A percentile compares a stretch with the other conserved stretches of the same genome.
Evolutionary conservation across 192 early-diverging fungal genomes (phyloP).

Genomic region (Backusella macrospora): DNA sequence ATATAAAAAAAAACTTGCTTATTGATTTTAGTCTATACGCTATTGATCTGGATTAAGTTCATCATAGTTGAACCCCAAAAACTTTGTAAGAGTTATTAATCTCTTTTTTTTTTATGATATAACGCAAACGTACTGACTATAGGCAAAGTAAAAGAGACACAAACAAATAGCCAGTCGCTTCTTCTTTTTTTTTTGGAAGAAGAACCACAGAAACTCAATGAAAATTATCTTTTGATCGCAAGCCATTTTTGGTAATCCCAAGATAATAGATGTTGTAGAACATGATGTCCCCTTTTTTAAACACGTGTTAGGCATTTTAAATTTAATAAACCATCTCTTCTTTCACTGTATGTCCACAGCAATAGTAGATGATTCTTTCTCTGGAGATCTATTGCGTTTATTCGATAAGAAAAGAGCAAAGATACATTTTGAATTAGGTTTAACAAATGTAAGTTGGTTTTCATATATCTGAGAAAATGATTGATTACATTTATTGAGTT

Average conservation of each 20-base stretch:
- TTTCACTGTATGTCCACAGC: neutral
- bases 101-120: no score
- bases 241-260: neutral
- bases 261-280: neutral
- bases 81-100: no score
- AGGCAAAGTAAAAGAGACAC: no score
- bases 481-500: neutral
- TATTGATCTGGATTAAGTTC: no score
- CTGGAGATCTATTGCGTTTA: conserved; percentile 29
- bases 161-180: no score
- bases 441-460: conserved; percentile 9
- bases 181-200: no score
- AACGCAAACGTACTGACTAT: no score
- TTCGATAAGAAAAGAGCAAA: conserved; percentile 35
- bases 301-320: conserved; percentile 1
- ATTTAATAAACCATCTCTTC: conserved; percentile 2
- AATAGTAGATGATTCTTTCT: conserved; percentile 23
- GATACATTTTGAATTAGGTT: conserved; percentile 24
- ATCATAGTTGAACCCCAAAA: no score
- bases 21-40: no score
- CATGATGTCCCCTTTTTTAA: neutral
- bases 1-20: no score
- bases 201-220: neutral
- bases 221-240: neutral
- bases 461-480: no score